Evolutionary conservation across 2,329 filamentous ascomycete genomes (phyloP), one percentile per base, ranked within the genome.

Genomic region (Paecilomyces sp.): DNA sequence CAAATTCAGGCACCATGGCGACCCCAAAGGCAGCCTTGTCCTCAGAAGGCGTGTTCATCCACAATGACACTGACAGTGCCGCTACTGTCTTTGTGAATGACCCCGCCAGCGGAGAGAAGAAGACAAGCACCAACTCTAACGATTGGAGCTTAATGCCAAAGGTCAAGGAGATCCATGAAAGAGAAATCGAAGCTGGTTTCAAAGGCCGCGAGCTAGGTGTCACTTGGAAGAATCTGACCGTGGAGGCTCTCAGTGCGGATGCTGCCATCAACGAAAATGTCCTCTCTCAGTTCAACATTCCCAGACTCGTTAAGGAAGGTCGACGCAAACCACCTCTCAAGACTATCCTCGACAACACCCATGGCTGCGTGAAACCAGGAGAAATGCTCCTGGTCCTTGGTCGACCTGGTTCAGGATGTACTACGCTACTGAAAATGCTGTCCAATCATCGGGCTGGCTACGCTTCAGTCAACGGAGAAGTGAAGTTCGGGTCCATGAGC

Each of bases 381-480:
- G 87, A 90, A 72, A 89, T 90, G 88, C 73, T 89, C 1, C 75
- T 90, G 0, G 87, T 90, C 0, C 77, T 90, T 0, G 88, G 88
- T 2, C 80, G 87, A 0, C 88, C 88, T 0, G 88, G 87, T 0
- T 80, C 85, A 2, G 88, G 88, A 34, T 91, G 88, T 70, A 89
- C 88, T 0, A 88, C 88, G 0, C 78, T 91, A 15, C 77, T 92
- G 54, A 91, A 88, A 66, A 79, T 88, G 65, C 78, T 91, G 4
- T 80, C 86, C 56, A 91, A 91, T 66, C 81, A 83, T 58, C 77
- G 87, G 41, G 74, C 72, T 2, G 86, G 86, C 2, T 90, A 83
- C 64, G 77, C 80, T 50, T 77, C 77, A 0, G 79, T 89, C 2
- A 70, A 79, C 0, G 87, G 87, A 0, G 80, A 87, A 36, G 80